Evolutionary conservation across 1,139 yeast genomes (phyloP), one percentile per base, ranked within the genome.

Genomic region (Lodderomyces parapsilosis): DNA sequence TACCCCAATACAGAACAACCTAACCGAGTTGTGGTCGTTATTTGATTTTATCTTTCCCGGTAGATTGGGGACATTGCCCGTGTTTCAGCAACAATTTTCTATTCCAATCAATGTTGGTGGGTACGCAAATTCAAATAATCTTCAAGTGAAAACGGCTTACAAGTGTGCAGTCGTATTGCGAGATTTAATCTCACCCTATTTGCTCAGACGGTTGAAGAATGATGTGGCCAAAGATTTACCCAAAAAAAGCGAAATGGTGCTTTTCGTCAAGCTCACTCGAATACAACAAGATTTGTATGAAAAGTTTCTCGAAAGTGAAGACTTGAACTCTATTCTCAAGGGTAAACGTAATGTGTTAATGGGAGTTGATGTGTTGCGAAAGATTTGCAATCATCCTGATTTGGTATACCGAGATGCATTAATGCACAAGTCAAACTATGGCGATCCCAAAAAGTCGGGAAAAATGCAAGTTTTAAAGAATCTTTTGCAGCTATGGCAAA

Each of bases 211-310:
- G 40, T 81, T 94, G 61, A 93, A 93, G 60, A 81, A 83, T 13
- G 99, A 94, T 58, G 99, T 93, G n/a, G 99, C 99, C 0, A 84
- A 88, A 44, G 99, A 94, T 59, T 65, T 93, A 42, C 99, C 99
- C 0, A 82, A 89, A 48, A 93, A 94, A 63, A 85, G 83, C 43
- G 99, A 93, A 60, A 89, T 89, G 83, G 99, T 93, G 1, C 63
- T 93, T 39, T 94, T 93, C 65, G 93, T 97, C 52, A 85, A 86
- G 55, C 66, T 93, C 42, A 93, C 99, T 0, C 71, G 79, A 48
- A 71, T 72, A 32, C 99, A 93, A 58, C 80, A 85, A 42, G 80
- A 77, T 6, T 76, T 86, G 46, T 93, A 93, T 55, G 75, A 83
- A 45, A 78, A 74, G 44, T 93, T 90, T 56, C 62, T 93, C 38